Conservation (phyloP, 768 basidiomycete species). For the Leccinum broughii region DNA sequence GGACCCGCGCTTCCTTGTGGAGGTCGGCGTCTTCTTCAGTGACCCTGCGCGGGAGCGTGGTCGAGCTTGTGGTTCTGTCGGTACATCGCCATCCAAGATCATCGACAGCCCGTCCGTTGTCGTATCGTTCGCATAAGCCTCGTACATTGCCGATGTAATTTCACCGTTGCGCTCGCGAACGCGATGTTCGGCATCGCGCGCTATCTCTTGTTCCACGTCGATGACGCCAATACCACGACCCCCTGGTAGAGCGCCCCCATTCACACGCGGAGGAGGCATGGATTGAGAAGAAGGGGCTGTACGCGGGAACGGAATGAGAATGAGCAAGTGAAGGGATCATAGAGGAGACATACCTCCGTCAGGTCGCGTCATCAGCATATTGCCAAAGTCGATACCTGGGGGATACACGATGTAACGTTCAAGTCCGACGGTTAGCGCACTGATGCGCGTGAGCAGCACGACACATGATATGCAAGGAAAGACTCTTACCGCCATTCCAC, state of each 20-base stretch:
- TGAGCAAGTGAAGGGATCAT: background rate
- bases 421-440: slow-evolving; percentile 56
- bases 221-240: slow-evolving; percentile 29
- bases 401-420: slow-evolving; percentile 74
- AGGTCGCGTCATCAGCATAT: slow-evolving; percentile 32
- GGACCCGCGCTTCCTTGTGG: background rate
- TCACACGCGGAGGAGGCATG: background rate
- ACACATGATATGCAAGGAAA: background rate
- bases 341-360: slow-evolving; percentile 16
- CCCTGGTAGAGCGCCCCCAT: slow-evolving; percentile 31
- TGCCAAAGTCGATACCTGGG: slow-evolving; percentile 62
- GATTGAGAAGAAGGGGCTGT: slow-evolving; percentile 12
- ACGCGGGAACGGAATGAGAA: background rate
- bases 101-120: slow-evolving; percentile 5
- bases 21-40: slow-evolving; percentile 11
- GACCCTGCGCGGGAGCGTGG: slow-evolving; percentile 11
- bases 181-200: slow-evolving; percentile 17
- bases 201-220: slow-evolving; percentile 25
- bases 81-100: background rate
- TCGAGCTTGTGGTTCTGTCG: background rate
- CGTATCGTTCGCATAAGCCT: background rate
- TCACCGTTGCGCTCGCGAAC: background rate
- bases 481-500: slow-evolving; percentile 60
- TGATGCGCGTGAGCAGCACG: slow-evolving; percentile 9
- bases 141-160: background rate